A percentile compares a stretch with the other conserved stretches of the same genome.
Evolutionary conservation across 768 basidiomycete genomes (phyloP).

Genomic region (Lactifluus echinatus): DNA sequence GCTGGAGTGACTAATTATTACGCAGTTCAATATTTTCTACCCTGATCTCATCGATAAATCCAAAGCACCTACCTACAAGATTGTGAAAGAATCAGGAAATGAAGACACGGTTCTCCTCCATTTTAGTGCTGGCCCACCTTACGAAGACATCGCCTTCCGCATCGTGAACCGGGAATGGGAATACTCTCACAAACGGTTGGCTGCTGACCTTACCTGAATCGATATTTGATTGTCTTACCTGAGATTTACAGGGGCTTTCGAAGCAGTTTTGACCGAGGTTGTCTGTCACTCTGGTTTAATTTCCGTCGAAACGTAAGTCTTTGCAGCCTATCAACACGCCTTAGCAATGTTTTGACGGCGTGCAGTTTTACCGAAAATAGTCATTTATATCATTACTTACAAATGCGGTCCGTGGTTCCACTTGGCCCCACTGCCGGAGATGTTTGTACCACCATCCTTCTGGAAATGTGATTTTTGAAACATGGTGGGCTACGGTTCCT

Average conservation of each 20-base stretch:
- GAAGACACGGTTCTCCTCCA: slow-evolving; percentile 90
- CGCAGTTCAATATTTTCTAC: slow-evolving; percentile 92
- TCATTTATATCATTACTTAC: slow-evolving; percentile 12
- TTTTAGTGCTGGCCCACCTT: slow-evolving; percentile 95
- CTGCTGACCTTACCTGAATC: not conserved
- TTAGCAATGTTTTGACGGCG: slow-evolving; percentile 19
- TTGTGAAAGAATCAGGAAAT: slow-evolving; percentile 89
- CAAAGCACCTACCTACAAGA: slow-evolving; percentile 94
- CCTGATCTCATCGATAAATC: slow-evolving; percentile 98
- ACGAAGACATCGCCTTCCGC: slow-evolving; percentile 97
- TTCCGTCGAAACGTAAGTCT: slow-evolving; percentile 82
- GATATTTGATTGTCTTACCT: slow-evolving; percentile 11
- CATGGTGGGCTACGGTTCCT: slow-evolving; percentile 8
- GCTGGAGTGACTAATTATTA: slow-evolving; percentile 16
- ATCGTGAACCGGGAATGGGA: slow-evolving; percentile 99
- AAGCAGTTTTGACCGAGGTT: slow-evolving; percentile 94
- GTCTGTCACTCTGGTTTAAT: slow-evolving; percentile 93
- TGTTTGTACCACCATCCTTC: slow-evolving; percentile 21
- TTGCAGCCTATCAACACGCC: slow-evolving; percentile 7
- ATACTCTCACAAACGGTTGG: slow-evolving; percentile 88
- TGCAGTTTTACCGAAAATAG: slow-evolving; percentile 73
- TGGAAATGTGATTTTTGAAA: slow-evolving; percentile 27
- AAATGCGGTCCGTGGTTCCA: slow-evolving; percentile 19
- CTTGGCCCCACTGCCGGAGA: slow-evolving; percentile 13
- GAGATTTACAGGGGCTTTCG: slow-evolving; percentile 69